Base-by-base conservation (phyloP, 176 grass and related monocot species). In the Puya raimondii region DNA sequence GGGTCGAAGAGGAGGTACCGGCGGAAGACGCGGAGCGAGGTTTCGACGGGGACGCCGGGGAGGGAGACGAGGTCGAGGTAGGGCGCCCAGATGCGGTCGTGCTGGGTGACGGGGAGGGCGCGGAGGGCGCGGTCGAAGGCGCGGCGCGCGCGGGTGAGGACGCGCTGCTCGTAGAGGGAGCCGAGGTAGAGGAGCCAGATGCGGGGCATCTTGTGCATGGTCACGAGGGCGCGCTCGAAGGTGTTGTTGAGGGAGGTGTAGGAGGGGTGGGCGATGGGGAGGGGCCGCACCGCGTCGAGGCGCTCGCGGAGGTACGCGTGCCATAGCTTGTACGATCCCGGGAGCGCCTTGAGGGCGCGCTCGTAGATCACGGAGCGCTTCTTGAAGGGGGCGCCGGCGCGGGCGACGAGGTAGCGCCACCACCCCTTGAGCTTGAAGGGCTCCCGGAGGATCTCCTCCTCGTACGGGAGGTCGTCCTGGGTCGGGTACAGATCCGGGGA, bases 161-260 rank as follows among this genome's bases (percentile, higher is more conserved):
- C 58, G 18, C 86, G 83, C 78, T 94, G 90, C 71, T 94, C 90
- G 75, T 80, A 66, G 9, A 94, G 84, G 47, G 86, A 81, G 7
- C 80, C 47, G 78, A 94, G 83, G 81, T 94, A 84, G 74, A 94
- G 81, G 12, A 77, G 48, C 90, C 90, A 94, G 49, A 90, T 57
- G 53, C 83, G 85, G n/a, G 90, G 90, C 90, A 94, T 94, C 80
- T 89, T 88, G 84, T 90, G 90, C 90, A 94, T 90, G 56, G 86
- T 90, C 72, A 84, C 84, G 51, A 94, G 90, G 17, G 90, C 78
- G 3, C 90, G 85, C 78, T 94, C 90, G 72, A 90, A 94, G 52
- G 86, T 90, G 81, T 94, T 89, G 90, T 94, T 82, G 74, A 90
- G 90, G 23, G 85, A 94, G 22, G 66, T 49, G 80, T 89, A 94